A percentile compares a stretch with the other conserved stretches of the same genome.
These are phyloP conservation scores for Candida frijolesensis DNA, from an alignment of 1,139 yeast species.

Conservation along the genomic window DNA sequence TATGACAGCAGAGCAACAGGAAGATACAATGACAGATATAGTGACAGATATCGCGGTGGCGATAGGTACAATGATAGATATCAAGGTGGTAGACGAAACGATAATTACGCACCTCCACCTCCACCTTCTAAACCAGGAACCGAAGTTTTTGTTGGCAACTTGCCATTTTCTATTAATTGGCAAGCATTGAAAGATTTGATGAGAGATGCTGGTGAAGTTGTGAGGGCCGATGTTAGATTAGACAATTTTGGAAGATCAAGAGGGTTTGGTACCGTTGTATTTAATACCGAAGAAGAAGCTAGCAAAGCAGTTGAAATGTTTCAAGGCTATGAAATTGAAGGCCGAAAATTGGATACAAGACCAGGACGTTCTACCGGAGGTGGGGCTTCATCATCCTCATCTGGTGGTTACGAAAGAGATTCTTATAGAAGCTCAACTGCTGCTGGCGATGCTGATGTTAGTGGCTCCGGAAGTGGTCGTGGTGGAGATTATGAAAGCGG, in stretches of 20 bases:
- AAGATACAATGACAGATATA: slow-evolving; percentile 6
- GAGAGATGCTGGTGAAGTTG: slow-evolving; percentile 73
- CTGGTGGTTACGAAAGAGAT: slow-evolving; percentile 5
- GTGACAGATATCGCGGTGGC: slow-evolving; percentile 4
- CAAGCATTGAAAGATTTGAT: slow-evolving; percentile 84
- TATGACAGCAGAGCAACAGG: slow-evolving; percentile 16
- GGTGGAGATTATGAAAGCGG: neutral
- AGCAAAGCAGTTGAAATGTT: slow-evolving; percentile 60
- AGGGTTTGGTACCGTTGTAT: slow-evolving; percentile 83
- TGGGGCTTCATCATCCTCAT: slow-evolving; percentile 1
- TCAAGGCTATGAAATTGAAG: slow-evolving; percentile 69
- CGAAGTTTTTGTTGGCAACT: slow-evolving; percentile 80
- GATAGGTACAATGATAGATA: slow-evolving; percentile 17
- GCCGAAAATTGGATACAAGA: slow-evolving; percentile 70
- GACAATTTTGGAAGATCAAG: slow-evolving; percentile 76
- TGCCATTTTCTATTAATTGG: slow-evolving; percentile 83
- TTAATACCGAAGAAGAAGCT: slow-evolving; percentile 61
- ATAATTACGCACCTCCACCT: slow-evolving; percentile 16
- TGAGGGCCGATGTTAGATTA: slow-evolving; percentile 76
- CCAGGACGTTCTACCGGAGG: slow-evolving; percentile 43
- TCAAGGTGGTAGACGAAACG: slow-evolving; percentile 12
- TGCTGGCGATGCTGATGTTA: neutral
- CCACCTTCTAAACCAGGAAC: slow-evolving; percentile 45
- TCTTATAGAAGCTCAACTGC: slow-evolving; percentile 5
- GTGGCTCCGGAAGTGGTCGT: neutral